phyloP scores from a whole-genome alignment of 805 yeast species.

The baker's yeast (Saccharomyces cerevisiae) region DNA sequence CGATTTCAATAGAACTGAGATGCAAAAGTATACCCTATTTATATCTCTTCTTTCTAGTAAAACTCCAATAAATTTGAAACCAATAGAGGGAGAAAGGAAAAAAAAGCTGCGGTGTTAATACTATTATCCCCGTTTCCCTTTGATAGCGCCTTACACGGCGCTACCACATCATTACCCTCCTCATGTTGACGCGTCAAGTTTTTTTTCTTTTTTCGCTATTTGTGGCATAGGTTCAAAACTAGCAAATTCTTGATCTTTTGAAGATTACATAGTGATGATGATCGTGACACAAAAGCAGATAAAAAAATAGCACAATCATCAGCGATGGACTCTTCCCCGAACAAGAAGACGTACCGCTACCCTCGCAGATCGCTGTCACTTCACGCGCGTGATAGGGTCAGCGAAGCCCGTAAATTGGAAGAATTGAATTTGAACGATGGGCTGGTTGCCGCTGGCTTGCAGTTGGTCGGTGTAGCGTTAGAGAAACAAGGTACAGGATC shows the following conservation, averaged over 20 bases:
- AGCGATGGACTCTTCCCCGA: background rate
- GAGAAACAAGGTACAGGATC: background rate
- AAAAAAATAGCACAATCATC: background rate
- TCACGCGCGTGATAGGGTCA: background rate
- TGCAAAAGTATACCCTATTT: background rate
- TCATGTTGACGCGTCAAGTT: background rate
- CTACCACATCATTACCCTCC: background rate
- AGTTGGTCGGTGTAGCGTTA: background rate
- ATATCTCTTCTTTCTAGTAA: background rate
- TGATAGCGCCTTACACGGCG: background rate
- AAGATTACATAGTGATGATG: background rate
- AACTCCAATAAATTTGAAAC: background rate
- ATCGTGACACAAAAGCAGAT: background rate
- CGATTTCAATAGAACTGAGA: background rate
- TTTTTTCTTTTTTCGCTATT: background rate
- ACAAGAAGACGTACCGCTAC: slow-evolving; percentile 1
- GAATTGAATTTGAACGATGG: background rate
- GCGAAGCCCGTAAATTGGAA: background rate
- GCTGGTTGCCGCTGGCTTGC: background rate
- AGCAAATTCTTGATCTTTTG: background rate
- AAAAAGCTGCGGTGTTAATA: background rate
- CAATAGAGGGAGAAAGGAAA: background rate
- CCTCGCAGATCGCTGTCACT: slow-evolving; percentile 4
- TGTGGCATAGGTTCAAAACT: background rate
- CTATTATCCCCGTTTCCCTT: slow-evolving; percentile 1